These are phyloP conservation scores for Gymnopus androsaceus DNA, from an alignment of 1,284 basidiomycete species.

Conservation along the genomic window DNA sequence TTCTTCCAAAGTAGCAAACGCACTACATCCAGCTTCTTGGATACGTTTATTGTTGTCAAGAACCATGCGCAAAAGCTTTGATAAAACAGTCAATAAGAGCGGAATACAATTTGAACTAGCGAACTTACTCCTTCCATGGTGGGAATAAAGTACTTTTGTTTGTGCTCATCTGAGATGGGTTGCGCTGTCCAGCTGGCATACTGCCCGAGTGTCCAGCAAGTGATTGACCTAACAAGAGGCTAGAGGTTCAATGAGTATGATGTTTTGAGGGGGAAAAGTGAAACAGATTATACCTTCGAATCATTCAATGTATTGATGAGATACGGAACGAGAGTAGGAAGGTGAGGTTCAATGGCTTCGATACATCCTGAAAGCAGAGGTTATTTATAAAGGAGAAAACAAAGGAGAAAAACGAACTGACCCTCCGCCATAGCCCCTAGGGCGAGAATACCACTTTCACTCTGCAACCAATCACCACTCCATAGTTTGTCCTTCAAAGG, in stretches of 20 bases:
- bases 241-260: constrained; percentile 31
- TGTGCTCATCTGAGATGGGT: constrained; percentile 81
- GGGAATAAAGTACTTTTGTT: constrained; percentile 89
- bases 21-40: constrained; percentile 98
- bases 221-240: constrained; percentile 97
- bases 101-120: neutral
- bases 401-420: constrained; percentile 35
- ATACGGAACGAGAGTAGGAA: constrained; percentile 91
- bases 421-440: constrained; percentile 98
- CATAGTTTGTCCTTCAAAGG: constrained; percentile 94
- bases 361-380: constrained; percentile 77
- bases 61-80: constrained; percentile 92
- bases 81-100: constrained; percentile 14
- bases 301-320: constrained; percentile 90
- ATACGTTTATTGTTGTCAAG: constrained; percentile 99
- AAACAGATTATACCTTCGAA: constrained; percentile 66
- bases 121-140: constrained; percentile 94
- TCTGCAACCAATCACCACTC: constrained; percentile 90
- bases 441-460: constrained; percentile 95
- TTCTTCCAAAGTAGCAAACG: constrained; percentile 98
- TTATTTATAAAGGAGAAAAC: constrained; percentile 5
- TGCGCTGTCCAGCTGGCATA: constrained; percentile 97
- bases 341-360: constrained; percentile 91
- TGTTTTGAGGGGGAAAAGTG: constrained; percentile 9
- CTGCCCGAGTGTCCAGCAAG: constrained; percentile 98